Evolutionary conservation across 805 yeast species (phyloP), one percentile per base, ranked within the genome.

Genomic region (Kurtzmaniella cleridarum): DNA sequence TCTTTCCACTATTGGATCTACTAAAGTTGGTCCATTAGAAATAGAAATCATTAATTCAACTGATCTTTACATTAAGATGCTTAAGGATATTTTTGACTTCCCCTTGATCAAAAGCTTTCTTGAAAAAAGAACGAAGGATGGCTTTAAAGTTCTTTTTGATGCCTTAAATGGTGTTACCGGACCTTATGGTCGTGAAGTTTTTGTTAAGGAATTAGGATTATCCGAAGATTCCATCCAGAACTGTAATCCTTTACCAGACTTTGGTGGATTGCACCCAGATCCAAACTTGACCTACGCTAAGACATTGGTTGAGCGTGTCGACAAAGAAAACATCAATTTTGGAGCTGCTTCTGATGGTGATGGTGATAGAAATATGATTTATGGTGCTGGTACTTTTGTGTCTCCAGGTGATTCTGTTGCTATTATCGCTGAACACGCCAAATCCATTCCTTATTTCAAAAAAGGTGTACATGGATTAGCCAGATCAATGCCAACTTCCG

Each of bases 301-400:
- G 43, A 79, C 95, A 14, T 72, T 91, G 46, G 98, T 91, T 15
- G 83, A 78, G 27, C 75, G 75, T 47, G 98, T 91, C n/a, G 97
- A 93, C 55, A 57, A 62, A 15, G 84, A 84, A 42, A 66, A 78
- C 42, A 85, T 90, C 48, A 85, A 91, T 6, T 91, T 91, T 59
- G 98, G 98, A 47, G 98, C 98, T 29, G 98, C 98, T 7, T 84
- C 95, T n/a, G 98, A 66, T 59, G 98, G 98, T 62, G 98, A 91
- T 54, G 98, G 98, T 62, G 98, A 91, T 60, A 80, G 98, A 68
- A 91, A 91, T 62, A 91, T 91, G 98, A 91, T 91, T 55, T 93
- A 93, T 62, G 98, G 98, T 43, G 88, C 87, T 30, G 84, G 84
- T 34, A 77, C 97, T 2, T 91, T 91, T 62, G 98, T 91, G 11